These are phyloP conservation scores for Eutrema heterophyllum DNA, from an alignment of 345 rosid species.

Conservation along the genomic window DNA sequence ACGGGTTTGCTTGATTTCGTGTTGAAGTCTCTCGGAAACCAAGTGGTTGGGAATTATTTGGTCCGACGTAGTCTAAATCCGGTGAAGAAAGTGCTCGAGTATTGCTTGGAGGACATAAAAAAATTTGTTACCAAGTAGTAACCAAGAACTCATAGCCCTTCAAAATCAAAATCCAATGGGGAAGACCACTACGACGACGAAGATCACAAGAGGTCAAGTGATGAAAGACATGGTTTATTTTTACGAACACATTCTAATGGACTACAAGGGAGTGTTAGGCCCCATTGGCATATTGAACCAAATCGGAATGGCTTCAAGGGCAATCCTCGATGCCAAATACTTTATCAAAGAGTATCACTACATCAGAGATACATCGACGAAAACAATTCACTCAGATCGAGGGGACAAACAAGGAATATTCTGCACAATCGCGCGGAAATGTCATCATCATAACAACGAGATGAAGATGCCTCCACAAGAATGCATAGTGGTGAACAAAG, in stretches of 20 bases:
- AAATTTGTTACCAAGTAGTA: constrained; percentile 37
- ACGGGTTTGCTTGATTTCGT: constrained; percentile 88
- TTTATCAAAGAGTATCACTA: constrained; percentile 57
- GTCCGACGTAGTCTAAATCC: constrained; percentile 89
- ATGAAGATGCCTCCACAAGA: constrained; percentile 51
- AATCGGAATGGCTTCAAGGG: constrained; percentile 51
- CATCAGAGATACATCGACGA: constrained; percentile 19
- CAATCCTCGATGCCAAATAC: constrained; percentile 69
- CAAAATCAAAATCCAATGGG: constrained; percentile 38
- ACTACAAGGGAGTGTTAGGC: constrained; percentile 38
- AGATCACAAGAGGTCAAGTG: constrained; percentile 57
- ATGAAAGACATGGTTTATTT: constrained; percentile 59
- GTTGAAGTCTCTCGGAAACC: constrained; percentile 89
- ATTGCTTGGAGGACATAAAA: constrained; percentile 76
- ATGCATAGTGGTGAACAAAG: constrained; percentile 49
- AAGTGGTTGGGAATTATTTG: constrained; percentile 74
- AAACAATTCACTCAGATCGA: constrained; percentile 19
- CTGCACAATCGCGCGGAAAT: constrained; percentile 47
- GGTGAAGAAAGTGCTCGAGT: constrained; percentile 83
- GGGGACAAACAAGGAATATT: constrained; percentile 47
- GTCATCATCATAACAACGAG: constrained; percentile 24
- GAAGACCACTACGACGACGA: constrained; percentile 24
- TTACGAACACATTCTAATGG: constrained; percentile 50
- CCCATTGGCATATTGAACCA: constrained; percentile 39
- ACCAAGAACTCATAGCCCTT: constrained; percentile 33